These are phyloP conservation scores for Alternaria consortialis DNA, from an alignment of 2,329 filamentous ascomycete genomes.

Conservation along the genomic window DNA sequence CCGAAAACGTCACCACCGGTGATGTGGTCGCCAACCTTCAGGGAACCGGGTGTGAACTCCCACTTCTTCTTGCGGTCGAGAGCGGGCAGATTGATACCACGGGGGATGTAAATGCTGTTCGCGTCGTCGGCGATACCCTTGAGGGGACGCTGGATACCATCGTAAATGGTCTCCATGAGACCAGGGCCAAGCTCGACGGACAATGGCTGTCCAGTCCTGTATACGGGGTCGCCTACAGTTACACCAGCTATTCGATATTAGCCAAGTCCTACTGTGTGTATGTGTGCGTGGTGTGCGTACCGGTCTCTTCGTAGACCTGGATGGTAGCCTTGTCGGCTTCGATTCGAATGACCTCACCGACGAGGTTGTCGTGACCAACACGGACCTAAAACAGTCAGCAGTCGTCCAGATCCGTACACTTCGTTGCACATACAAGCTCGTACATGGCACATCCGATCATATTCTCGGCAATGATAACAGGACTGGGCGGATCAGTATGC, in stretches of 20 bases:
- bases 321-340: conserved; percentile 95
- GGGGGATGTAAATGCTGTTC: conserved; percentile 95
- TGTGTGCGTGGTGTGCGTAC: conserved; percentile 59
- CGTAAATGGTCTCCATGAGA: conserved; percentile 98
- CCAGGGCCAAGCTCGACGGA: conserved; percentile 97
- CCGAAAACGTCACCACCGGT: conserved; percentile 97
- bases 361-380: conserved; percentile 89
- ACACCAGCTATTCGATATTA: conserved; percentile 77
- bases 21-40: conserved; percentile 97
- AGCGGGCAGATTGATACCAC: conserved; percentile 86
- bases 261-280: conserved; percentile 2
- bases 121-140: conserved; percentile 80
- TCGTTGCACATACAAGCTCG: conserved; percentile 76
- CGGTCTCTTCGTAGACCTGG: conserved; percentile 99
- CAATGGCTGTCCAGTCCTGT: conserved; percentile 90
- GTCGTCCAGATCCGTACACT: not conserved
- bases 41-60: conserved; percentile 85
- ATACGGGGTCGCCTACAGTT: conserved; percentile 92
- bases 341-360: conserved; percentile 98
- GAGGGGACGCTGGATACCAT: conserved; percentile 96
- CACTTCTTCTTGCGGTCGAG: conserved; percentile 93
- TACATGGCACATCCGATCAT: conserved; percentile 99
- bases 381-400: conserved; percentile 68
- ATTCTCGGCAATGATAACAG: conserved; percentile 95
- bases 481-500: conserved; percentile 59